A percentile compares a stretch with the other conserved stretches of the same genome.
phyloP scores from a whole-genome alignment of 2,329 filamentous ascomycete genomes.

The Clonostachys rosea region DNA sequence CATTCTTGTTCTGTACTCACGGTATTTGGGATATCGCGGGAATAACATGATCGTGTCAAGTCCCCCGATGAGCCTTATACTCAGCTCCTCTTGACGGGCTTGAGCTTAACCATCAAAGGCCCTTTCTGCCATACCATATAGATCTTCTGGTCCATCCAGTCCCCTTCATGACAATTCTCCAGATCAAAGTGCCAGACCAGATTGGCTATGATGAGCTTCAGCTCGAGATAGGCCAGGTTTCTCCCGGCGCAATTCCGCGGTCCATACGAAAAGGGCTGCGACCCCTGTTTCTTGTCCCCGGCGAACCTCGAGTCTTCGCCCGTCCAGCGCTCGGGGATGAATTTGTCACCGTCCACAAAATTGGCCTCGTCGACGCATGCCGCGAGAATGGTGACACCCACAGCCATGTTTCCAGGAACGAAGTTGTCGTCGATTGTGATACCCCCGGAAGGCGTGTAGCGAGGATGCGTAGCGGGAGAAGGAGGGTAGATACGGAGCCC shows the following conservation, averaged over 20 bases:
- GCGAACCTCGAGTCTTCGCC: conserved; percentile 2
- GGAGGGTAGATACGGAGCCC: not conserved
- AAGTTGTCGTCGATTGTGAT: not conserved
- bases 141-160: too few relatives aligned
- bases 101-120: too few relatives aligned
- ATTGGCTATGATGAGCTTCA: conserved; percentile 34
- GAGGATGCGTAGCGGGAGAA: not conserved
- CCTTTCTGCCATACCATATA: too few relatives aligned
- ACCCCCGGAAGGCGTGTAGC: not conserved
- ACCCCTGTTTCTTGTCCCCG: conserved; percentile 27
- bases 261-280: conserved; percentile 16
- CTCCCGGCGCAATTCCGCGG: conserved; percentile 33
- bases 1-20: too few relatives aligned
- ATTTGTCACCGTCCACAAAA: not conserved
- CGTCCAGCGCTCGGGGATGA: not conserved
- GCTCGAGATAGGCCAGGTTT: conserved; percentile 35
- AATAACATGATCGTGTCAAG: too few relatives aligned
- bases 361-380: not conserved
- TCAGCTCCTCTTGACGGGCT: too few relatives aligned
- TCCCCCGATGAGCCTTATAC: too few relatives aligned
- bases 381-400: not conserved
- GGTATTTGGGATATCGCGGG: too few relatives aligned
- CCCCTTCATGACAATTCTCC: not conserved
- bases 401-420: not conserved
- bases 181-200: conserved; percentile 16